Conservation (phyloP, 2,329 filamentous ascomycete genomes). For the Phoma herbarum region DNA sequence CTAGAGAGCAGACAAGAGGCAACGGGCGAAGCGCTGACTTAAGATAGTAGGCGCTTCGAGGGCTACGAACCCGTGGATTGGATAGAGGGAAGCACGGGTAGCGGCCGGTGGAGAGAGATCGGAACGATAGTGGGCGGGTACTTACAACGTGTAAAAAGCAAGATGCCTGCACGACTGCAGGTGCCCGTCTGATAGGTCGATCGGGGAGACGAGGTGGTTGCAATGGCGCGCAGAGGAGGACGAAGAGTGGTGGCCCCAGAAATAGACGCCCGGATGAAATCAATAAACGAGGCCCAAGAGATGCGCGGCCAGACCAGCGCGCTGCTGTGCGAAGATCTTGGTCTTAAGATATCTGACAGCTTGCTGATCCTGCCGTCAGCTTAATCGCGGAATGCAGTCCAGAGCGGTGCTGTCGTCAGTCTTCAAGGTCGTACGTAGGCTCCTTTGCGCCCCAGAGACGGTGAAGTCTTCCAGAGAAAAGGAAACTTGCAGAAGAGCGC, state of each 20-base stretch:
- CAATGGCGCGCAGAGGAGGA: conserved; percentile 41
- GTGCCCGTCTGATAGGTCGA: conserved; percentile 45
- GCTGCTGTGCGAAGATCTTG: conserved; percentile 38
- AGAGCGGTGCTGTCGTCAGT: conserved; percentile 27
- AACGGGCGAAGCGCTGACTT: conserved; percentile 52
- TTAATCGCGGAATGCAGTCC: conserved; percentile 14
- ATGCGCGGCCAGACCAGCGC: conserved; percentile 43
- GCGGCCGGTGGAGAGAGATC: conserved; percentile 43
- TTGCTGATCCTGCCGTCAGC: conserved; percentile 39
- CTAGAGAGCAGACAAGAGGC: conserved; percentile 49
- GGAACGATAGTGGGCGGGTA: conserved; percentile 51
- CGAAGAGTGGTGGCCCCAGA: conserved; percentile 46
- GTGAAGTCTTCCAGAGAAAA: conserved; percentile 24
- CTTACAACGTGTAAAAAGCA: conserved; percentile 49
- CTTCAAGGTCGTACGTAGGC: conserved; percentile 28
- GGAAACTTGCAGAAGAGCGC: conserved; percentile 21
- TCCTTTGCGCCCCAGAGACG: conserved; percentile 26
- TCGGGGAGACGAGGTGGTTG: conserved; percentile 41
- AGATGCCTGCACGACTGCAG: conserved; percentile 44
- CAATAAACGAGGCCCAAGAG: conserved; percentile 43
- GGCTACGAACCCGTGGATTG: conserved; percentile 38
- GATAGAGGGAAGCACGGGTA: conserved; percentile 41
- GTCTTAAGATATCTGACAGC: conserved; percentile 39
- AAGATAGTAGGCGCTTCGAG: conserved; percentile 53
- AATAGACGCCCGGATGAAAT: conserved; percentile 54